phyloP scores from a whole-genome alignment of 768 basidiomycete genomes.

The Fomitopsis pulvina region DNA sequence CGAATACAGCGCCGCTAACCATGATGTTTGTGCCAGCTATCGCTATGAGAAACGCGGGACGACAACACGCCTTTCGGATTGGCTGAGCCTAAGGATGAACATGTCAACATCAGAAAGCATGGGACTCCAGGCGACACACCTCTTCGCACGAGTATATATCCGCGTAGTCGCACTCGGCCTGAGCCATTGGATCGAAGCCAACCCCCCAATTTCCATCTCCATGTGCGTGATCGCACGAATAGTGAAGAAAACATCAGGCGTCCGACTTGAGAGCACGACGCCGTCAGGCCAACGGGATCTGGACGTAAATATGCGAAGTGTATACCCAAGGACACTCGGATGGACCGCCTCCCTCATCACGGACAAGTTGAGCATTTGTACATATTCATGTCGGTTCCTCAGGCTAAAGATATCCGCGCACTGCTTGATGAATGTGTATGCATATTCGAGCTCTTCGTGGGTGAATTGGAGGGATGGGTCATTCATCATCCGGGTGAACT shows the following conservation, averaged over 20 bases:
- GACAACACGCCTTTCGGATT: slow-evolving; percentile 14
- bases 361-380: not conserved
- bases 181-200: slow-evolving; percentile 7
- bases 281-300: too few relatives aligned
- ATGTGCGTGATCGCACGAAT: not conserved
- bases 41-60: slow-evolving; percentile 15
- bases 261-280: too few relatives aligned
- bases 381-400: not conserved
- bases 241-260: not conserved
- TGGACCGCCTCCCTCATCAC: too few relatives aligned
- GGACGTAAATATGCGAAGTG: too few relatives aligned
- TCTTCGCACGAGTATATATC: slow-evolving; percentile 5
- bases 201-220: slow-evolving; percentile 9
- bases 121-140: not conserved
- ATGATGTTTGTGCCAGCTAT: slow-evolving; percentile 14
- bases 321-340: too few relatives aligned
- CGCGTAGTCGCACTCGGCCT: slow-evolving; percentile 8
- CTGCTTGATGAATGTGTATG: not conserved
- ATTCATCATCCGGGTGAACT: slow-evolving; percentile 1
- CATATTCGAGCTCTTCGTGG: not conserved
- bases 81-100: not conserved
- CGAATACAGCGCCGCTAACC: slow-evolving; percentile 17
- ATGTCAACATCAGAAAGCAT: not conserved
- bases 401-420: not conserved
- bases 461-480: not conserved